A percentile compares a stretch with the other conserved stretches of the same genome.
phyloP scores from a whole-genome alignment of 495 filamentous ascomycete species.

The Trichoderma asperelloides region DNA sequence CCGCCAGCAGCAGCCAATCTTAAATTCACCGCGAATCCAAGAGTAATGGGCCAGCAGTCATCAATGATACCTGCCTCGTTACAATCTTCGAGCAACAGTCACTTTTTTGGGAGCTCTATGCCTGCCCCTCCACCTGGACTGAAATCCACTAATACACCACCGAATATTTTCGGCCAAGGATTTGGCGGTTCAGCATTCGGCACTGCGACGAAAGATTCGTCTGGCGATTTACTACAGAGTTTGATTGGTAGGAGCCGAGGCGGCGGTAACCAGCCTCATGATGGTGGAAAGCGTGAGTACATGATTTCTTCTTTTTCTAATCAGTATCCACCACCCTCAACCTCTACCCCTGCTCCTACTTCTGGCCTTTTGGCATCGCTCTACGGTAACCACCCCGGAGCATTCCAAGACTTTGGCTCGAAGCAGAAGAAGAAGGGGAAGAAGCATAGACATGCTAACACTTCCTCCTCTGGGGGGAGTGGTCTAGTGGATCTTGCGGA shows the following conservation, averaged over 20 bases:
- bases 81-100: conserved; percentile 50
- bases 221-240: conserved; percentile 70
- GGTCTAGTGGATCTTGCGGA: conserved; percentile 99
- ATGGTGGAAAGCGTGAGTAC: conserved; percentile 95
- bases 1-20: conserved; percentile 52
- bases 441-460: conserved; percentile 99
- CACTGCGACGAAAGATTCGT: conserved; percentile 49
- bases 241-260: conserved; percentile 52
- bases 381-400: conserved; percentile 77
- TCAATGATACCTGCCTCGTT: conserved; percentile 75
- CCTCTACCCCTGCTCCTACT: conserved; percentile 82
- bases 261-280: conserved; percentile 58
- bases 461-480: conserved; percentile 96
- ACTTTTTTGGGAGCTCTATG: conserved; percentile 50
- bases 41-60: conserved; percentile 81
- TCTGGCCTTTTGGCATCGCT: conserved; percentile 80
- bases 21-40: conserved; percentile 74
- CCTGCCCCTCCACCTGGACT: conserved; percentile 91
- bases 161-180: conserved; percentile 70
- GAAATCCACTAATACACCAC: conserved; percentile 88
- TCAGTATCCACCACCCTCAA: conserved; percentile 64
- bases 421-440: conserved; percentile 99
- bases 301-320: conserved; percentile 62
- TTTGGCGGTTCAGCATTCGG: conserved; percentile 54
- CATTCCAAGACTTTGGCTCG: conserved; percentile 74